Evolutionary conservation across 164 flowering plant genomes (phyloP).

Genomic region (Akebia trifoliata): DNA sequence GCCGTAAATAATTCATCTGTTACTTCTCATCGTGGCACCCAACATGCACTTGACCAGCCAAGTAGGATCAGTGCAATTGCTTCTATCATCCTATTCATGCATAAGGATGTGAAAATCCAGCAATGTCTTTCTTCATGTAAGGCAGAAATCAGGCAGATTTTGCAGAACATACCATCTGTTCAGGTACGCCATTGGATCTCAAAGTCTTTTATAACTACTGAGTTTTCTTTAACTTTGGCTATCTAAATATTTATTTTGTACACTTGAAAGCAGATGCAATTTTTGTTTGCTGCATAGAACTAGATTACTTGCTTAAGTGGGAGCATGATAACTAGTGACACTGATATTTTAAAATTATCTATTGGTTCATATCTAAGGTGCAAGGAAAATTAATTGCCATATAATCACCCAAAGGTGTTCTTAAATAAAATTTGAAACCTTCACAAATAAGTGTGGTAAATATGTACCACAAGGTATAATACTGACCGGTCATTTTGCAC

Average conservation of each 20-base stretch:
- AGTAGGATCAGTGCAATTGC: conserved; percentile 34
- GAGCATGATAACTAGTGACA: too few relatives aligned
- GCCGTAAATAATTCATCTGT: conserved; percentile 17
- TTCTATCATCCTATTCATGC: conserved; percentile 39
- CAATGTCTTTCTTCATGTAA: conserved; percentile 34
- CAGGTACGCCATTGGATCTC: conserved; percentile 38
- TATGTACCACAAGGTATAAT: too few relatives aligned
- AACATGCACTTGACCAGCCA: conserved; percentile 18
- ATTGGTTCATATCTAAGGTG: too few relatives aligned
- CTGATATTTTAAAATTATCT: too few relatives aligned
- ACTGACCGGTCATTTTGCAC: not conserved
- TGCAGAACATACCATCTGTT: conserved; percentile 28
- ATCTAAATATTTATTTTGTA: not conserved
- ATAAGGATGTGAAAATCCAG: conserved; percentile 37
- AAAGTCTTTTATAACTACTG: not conserved
- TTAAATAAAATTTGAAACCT: too few relatives aligned
- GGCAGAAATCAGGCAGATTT: conserved; percentile 35
- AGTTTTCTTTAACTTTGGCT: not conserved
- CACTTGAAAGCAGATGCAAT: not conserved
- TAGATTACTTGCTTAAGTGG: too few relatives aligned
- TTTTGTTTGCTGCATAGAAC: too few relatives aligned
- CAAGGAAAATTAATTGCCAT: too few relatives aligned
- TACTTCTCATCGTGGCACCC: conserved; percentile 6
- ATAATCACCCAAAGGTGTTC: too few relatives aligned
- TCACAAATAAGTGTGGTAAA: too few relatives aligned